Base-by-base conservation (phyloP, 148 eudicot genomes). In the Chenopodium quinoa region DNA sequence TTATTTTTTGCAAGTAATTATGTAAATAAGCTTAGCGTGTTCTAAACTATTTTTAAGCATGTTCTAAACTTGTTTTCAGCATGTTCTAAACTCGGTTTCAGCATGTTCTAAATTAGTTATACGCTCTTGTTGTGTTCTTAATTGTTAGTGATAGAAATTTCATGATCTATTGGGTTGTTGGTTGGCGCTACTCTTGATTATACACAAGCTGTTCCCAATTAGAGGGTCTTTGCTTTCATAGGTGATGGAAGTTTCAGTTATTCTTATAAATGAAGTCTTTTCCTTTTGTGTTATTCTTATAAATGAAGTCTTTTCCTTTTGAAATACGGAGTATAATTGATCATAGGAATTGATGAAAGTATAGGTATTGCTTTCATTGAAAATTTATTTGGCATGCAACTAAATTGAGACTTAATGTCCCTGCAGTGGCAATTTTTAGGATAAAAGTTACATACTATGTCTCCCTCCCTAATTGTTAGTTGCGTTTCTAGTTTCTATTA, bases 221-320 rank as follows among this genome's bases (percentile, higher is more conserved):
- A 92, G 84, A 87, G 98, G 75, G 94, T 95, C 75, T 90, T 95
- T 77, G 92, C 98, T 75, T 95, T 91, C 93, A 95, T 95, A 69
- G 98, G 98, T 40, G 98, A 95, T 83, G 98, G 98, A 22, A 95
- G 98, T 83, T 95, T 95, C 97, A 95, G 97, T 97, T 95, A 37
- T 58, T 9, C 25, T 27, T 62, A 20, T 20, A 62, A 62, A 9
- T 5, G 40, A 37, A 37, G 40, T 37, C 7, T 37, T 37, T 12
- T 25, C 29, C 11, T 34, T 67, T 11, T 67, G 23, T 62, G 65
- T 20, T 23, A 20, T 62, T 27, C 37, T 25, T 27, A 27, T 27
- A 27, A 27, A 27, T 27, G 29, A 27, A 27, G 29, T 27, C 29
- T 27, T 27, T 27, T 27, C 29, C 29, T 27, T 27, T 27, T 27